Conservation (phyloP, 257 asterid species). For the Gynochthodes officinalis region DNA sequence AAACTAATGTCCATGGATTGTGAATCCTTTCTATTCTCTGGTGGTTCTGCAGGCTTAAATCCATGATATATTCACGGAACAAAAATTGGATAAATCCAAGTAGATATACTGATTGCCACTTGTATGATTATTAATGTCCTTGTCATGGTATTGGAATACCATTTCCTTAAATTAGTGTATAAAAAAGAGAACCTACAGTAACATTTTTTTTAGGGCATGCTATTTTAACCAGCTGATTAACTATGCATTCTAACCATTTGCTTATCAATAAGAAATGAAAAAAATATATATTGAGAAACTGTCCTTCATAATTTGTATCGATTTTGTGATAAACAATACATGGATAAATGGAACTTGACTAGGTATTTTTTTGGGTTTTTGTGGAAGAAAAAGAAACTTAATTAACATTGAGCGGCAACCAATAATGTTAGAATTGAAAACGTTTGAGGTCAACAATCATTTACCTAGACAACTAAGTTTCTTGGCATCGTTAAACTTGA, state of each 20-base stretch:
- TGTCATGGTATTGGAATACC: conserved; percentile 11
- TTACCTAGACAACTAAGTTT: not conserved
- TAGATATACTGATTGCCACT: conserved; percentile 6
- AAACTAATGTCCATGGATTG: conserved; percentile 53
- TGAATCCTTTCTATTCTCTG: conserved; percentile 12
- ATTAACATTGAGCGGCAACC: not conserved
- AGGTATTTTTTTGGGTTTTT: not conserved
- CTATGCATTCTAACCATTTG: not conserved
- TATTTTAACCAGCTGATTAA: not conserved
- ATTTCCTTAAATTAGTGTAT: not conserved
- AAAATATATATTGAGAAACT: not conserved
- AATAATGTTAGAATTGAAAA: not conserved
- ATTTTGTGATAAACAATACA: not conserved
- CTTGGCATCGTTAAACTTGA: not conserved
- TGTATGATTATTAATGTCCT: conserved; percentile 20
- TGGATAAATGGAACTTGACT: not conserved
- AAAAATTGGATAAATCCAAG: conserved; percentile 20
- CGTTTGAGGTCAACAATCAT: not conserved
- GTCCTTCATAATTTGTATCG: not conserved
- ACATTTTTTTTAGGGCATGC: not conserved
- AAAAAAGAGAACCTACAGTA: not conserved
- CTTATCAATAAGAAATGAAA: not conserved
- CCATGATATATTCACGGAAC: conserved; percentile 27
- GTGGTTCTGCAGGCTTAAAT: conserved; percentile 27
- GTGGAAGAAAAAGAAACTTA: not conserved